These are phyloP conservation scores for Penicillium alfredii DNA, from an alignment of 495 filamentous ascomycete genomes.

Conservation along the genomic window DNA sequence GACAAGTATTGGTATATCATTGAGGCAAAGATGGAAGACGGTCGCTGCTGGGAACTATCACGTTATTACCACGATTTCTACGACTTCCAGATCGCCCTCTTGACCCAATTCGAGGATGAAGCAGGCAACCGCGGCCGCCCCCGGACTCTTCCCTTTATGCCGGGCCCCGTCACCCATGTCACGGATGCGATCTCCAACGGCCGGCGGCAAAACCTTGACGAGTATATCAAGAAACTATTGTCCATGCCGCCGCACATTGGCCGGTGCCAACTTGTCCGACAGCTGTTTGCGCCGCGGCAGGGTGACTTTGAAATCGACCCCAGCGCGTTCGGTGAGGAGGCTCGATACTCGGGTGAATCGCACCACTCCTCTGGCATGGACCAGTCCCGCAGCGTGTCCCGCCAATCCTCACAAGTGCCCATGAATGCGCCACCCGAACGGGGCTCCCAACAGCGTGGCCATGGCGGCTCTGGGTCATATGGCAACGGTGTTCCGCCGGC, in stretches of 20 bases:
- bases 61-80: slow-evolving; percentile 98
- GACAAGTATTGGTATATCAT: slow-evolving; percentile 99
- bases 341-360: slow-evolving; percentile 63
- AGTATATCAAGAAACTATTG: slow-evolving; percentile 89
- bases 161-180: slow-evolving; percentile 93
- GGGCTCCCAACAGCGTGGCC: slow-evolving; percentile 53
- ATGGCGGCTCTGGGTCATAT: slow-evolving; percentile 36
- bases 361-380: slow-evolving; percentile 60
- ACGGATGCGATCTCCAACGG: slow-evolving; percentile 96
- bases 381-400: slow-evolving; percentile 52
- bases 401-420: slow-evolving; percentile 68
- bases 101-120: slow-evolving; percentile 90
- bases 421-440: slow-evolving; percentile 59
- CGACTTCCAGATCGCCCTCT: slow-evolving; percentile 92
- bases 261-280: slow-evolving; percentile 71
- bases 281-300: slow-evolving; percentile 83
- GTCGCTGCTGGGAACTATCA: slow-evolving; percentile 83
- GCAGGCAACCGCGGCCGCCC: slow-evolving; percentile 74
- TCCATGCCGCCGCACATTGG: slow-evolving; percentile 79
- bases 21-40: slow-evolving; percentile 86
- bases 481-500: slow-evolving; percentile 42
- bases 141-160: slow-evolving; percentile 94
- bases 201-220: slow-evolving; percentile 81
- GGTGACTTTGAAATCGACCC: slow-evolving; percentile 91
- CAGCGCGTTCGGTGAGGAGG: slow-evolving; percentile 57